A percentile compares a stretch with the other conserved stretches of the same genome.
phyloP scores from a whole-genome alignment of 2,329 filamentous ascomycete species.

The Ascochyta rabiei region DNA sequence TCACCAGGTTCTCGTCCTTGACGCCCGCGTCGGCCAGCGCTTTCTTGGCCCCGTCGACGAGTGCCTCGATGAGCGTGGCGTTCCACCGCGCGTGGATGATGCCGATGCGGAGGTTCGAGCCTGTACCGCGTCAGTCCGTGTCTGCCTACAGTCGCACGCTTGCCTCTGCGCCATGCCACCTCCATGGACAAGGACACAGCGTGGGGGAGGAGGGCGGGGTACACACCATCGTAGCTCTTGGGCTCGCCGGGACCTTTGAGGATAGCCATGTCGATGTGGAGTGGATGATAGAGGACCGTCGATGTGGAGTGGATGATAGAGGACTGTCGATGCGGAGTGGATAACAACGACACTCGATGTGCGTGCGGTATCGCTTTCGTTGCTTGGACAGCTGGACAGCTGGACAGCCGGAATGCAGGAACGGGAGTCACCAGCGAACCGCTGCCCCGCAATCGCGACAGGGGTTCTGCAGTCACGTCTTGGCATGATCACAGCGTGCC shows the following conservation, averaged over 20 bases:
- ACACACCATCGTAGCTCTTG: conserved; percentile 62
- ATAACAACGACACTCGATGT: conserved; percentile 1
- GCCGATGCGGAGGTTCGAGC: conserved; percentile 76
- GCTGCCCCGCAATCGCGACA: conserved; percentile 22
- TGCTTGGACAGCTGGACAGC: conserved; percentile 21
- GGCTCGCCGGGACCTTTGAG: conserved; percentile 69
- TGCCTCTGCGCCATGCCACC: neutral
- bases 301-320: neutral
- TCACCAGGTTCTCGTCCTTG: conserved; percentile 82
- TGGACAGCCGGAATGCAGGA: conserved; percentile 35
- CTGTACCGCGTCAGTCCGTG: conserved; percentile 35
- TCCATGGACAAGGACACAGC: neutral
- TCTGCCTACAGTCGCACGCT: neutral
- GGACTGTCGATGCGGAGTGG: neutral
- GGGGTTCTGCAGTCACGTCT: conserved; percentile 13
- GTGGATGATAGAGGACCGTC: neutral
- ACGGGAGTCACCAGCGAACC: conserved; percentile 16
- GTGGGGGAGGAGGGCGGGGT: conserved; percentile 14
- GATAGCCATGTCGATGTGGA: conserved; percentile 52
- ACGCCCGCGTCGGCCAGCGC: conserved; percentile 81
- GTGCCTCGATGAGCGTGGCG: conserved; percentile 80
- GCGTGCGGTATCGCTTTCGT: conserved; percentile 9
- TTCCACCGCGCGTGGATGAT: conserved; percentile 99
- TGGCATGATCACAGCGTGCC: conserved; percentile 11
- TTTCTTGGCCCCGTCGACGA: conserved; percentile 80